Conservation (phyloP, 1,139 yeast species). For the Hansenula sp. region DNA sequence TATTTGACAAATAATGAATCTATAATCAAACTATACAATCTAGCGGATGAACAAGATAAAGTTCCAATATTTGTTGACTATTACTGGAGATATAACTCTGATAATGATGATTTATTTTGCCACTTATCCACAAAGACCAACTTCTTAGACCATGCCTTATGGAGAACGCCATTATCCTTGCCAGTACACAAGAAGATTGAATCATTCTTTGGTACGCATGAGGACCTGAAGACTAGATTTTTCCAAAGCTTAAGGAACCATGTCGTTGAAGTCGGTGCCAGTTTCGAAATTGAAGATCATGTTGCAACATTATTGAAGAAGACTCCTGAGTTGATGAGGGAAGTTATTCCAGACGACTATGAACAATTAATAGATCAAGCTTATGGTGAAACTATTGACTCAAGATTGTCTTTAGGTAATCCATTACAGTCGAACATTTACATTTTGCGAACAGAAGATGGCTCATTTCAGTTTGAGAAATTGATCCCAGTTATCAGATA, state of each 20-base stretch:
- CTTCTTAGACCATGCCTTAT: conserved; percentile 20
- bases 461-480: conserved; percentile 12
- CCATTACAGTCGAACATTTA: conserved; percentile 40
- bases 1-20: conserved; percentile 31
- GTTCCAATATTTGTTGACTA: conserved; percentile 23
- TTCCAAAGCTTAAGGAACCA: conserved; percentile 13
- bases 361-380: conserved; percentile 4
- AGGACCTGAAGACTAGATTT: conserved; percentile 16
- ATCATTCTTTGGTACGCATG: conserved; percentile 10
- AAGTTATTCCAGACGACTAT: conserved; percentile 15
- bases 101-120: conserved; percentile 12
- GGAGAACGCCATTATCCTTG: conserved; percentile 13
- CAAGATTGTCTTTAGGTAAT: conserved; percentile 41
- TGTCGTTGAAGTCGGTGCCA: conserved; percentile 8
- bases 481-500: conserved; percentile 18
- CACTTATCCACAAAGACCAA: conserved; percentile 20
- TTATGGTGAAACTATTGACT: conserved; percentile 26
- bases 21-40: conserved; percentile 26
- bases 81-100: conserved; percentile 24
- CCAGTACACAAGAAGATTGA: conserved; percentile 11
- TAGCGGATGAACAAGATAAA: conserved; percentile 18
- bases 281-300: conserved; percentile 9
- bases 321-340: conserved; percentile 5
- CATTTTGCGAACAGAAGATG: conserved; percentile 24
- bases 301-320: conserved; percentile 11